phyloP scores from a whole-genome alignment of 2,329 filamentous ascomycete species.

The Sclerotinia sclerotiorum region DNA sequence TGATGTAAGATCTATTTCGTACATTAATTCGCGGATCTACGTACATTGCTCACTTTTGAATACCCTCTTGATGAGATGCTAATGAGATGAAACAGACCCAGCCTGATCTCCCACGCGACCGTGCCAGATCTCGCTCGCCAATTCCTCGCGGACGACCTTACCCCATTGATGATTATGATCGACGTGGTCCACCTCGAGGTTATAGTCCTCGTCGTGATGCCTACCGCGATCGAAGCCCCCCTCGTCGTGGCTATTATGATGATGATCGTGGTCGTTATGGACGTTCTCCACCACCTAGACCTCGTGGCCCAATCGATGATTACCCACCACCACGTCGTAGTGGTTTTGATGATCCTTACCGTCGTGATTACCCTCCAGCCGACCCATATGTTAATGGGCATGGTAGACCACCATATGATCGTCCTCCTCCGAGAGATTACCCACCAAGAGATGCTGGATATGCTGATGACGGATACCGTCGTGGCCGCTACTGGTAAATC shows the following conservation, averaged over 20 bases:
- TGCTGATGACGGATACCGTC: conserved; percentile 38
- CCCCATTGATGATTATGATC: conserved; percentile 78
- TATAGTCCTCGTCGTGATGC: conserved; percentile 83
- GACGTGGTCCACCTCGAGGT: conserved; percentile 75
- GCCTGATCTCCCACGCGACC: conserved; percentile 67
- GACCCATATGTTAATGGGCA: conserved; percentile 61
- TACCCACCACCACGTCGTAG: conserved; percentile 68
- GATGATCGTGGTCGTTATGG: conserved; percentile 76
- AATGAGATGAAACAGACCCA: conserved; percentile 59
- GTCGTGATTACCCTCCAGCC: conserved; percentile 57
- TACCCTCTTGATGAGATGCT: conserved; percentile 27
- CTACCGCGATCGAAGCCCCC: conserved; percentile 85
- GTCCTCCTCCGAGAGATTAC: conserved; percentile 43
- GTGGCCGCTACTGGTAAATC: conserved; percentile 40
- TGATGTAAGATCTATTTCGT: conserved; percentile 63
- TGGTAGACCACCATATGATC: conserved; percentile 50
- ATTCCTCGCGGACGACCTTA: conserved; percentile 63
- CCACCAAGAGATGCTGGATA: conserved; percentile 39
- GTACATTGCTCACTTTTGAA: conserved; percentile 25
- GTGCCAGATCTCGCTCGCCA: conserved; percentile 79
- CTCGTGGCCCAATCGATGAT: conserved; percentile 70
- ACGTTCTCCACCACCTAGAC: conserved; percentile 71
- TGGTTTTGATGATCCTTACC: conserved; percentile 77
- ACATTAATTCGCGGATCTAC: conserved; percentile 25
- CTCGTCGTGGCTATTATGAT: conserved; percentile 81